Evolutionary conservation across 208 protist genomes (phyloP), one percentile per base, ranked within the genome.

Genomic region (Acanthamoeba triangularis): DNA sequence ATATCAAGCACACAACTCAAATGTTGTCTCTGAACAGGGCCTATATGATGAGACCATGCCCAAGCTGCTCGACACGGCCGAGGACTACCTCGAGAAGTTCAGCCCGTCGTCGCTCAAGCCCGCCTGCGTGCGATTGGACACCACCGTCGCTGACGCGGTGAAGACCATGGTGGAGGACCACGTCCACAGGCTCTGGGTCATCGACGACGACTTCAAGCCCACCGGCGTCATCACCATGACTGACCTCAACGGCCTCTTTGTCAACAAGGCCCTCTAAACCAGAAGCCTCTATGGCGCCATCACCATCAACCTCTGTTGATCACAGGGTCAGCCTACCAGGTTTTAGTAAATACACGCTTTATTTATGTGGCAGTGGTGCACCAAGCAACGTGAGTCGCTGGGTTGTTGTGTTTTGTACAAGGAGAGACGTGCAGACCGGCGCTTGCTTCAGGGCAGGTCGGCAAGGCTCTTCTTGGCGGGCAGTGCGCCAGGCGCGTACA

Each of bases 141-240:
- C 92, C 41, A 76, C 54, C 11, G 23, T 95, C 18, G 67, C 76
- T 37, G 92, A 95, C 35, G 67, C 59, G 8, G 52, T 88, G 35
- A 95, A 84, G 54, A 35, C 25, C 41, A 67, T 95, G 44, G 92
- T 72, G 14, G 92, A 67, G 72, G 41, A 52, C 23, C 35, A 88
- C 54, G 76, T 95, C 5, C 92, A 95, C 76, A 59, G 92, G 54
- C 49, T 95, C 52, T 95, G 92, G 92, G 47, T 95, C 52, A 56
- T 95, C 59, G 74, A 95, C 23, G 92, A 95, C 16, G 76, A 69
- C 92, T 95, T 88, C 56, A 63, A 88, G 67, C 92, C 92, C 92
- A 69, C 28, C 6, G 92, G 92, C 52, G 92, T 95, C 28, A 47
- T 95, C 52, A 67, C 92, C 37, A 88, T 87, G 54, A 95, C 92